Base-by-base conservation (phyloP, 2,329 filamentous ascomycete genomes). In the Colletotrichum lindemuthianum region DNA sequence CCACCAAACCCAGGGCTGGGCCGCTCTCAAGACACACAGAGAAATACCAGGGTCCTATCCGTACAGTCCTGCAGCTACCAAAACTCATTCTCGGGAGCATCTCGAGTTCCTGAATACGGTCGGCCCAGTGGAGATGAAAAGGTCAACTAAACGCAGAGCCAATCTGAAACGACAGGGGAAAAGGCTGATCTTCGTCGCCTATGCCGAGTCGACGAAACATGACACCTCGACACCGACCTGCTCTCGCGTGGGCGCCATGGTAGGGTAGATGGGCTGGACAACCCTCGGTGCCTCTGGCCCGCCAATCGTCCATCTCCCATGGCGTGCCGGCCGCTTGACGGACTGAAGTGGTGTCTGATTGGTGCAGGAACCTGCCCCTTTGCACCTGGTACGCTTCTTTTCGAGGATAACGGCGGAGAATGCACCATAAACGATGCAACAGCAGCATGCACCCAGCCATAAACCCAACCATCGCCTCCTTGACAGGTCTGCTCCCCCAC, bases 401-500 rank as follows among this genome's bases (percentile, higher is more conserved):
- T 24, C 24, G 24, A 34, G 43, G 34, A 41, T 57, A 32, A 61
- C 40, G 51, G 51, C 51, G 45, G 56, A 45, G 44, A 60, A 40
- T 36, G 24, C 45, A 65, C 40, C 52, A 47, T 63, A 37, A 39
- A 52, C 47, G 58, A 63, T 65, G 63, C 63, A 32, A 57, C 63
- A 57, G 50, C 58, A 63, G 58, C 58, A 65, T 63, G 63, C 63
- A 65, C 58, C 63, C 51, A 65, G 63, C 63, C 63, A 61, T 63
- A 45, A 36, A 52, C 52, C 43, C 58, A 50, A 40, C 58, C 58
- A 36, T 44, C 47, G 63, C 57, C 52, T 52, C 47, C 58, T 52
- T 47, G 58, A 34, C 52, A 65, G 57, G 44, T 40, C 43, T 45
- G 6, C n/a, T 33, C 33, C 54, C 58, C 58, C 59, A 63, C 63